Conservation (phyloP, 176 grass and related monocot genomes). For the Puya raimondii region DNA sequence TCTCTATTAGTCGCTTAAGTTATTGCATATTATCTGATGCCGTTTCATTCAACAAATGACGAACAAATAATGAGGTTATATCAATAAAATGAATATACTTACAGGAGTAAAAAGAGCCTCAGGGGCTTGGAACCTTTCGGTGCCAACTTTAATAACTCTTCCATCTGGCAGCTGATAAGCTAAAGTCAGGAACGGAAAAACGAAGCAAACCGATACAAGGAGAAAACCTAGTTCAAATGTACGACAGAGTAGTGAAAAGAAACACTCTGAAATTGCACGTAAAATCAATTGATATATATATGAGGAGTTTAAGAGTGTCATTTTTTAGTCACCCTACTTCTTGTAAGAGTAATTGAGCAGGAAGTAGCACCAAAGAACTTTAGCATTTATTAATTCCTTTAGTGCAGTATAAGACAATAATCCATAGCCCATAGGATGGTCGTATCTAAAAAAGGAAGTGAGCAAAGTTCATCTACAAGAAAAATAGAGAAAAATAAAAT, state of each 20-base stretch:
- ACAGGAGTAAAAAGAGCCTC: constrained; percentile 97
- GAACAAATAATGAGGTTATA: neutral
- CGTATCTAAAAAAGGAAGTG: neutral
- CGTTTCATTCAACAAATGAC: neutral
- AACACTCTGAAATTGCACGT: neutral
- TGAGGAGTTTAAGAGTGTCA: no score
- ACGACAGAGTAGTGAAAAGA: neutral
- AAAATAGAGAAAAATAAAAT: neutral
- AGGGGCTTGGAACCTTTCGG: constrained; percentile 86
- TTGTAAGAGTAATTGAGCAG: no score
- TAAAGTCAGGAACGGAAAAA: constrained; percentile 19
- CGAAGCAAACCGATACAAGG: constrained; percentile 9
- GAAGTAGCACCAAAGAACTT: no score
- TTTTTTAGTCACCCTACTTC: no score
- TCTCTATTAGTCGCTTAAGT: no score
- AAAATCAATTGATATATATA: no score
- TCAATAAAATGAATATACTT: constrained; percentile 22
- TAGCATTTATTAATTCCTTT: neutral
- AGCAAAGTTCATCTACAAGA: neutral
- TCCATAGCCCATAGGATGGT: neutral
- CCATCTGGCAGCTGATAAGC: constrained; percentile 94
- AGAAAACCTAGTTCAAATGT: neutral
- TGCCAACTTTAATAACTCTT: constrained; percentile 99
- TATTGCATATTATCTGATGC: no score
- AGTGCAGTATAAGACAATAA: neutral